Base-by-base conservation (phyloP, 805 yeast species). In the Maudiozyma turicensis region DNA sequence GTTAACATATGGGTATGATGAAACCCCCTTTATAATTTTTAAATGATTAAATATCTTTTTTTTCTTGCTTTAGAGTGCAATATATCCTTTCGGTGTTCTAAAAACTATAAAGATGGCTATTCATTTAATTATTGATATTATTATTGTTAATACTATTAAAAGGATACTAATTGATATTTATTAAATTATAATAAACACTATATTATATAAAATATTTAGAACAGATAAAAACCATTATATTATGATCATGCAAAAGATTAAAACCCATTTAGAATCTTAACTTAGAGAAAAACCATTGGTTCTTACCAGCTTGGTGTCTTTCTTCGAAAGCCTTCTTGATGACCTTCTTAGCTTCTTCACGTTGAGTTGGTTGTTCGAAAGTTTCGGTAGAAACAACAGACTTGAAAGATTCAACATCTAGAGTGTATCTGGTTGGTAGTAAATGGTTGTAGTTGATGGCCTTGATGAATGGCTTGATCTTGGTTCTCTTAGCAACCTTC, bases 261-360 rank as follows among this genome's bases (percentile, higher is more conserved):
- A 40, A 41, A 15, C 30, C 8, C 43, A 34, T 59, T 81, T 86
- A 87, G 79, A 87, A 87, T 78, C 84, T 82, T 73, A 87, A 84
- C 81, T 93, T 93, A 76, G 95, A 83, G 90, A 93, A 93, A 83
- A 93, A 93, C 99, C 99, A 93, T 80, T 89, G 90, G 90, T 91
- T 91, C 86, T 93, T 89, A 75, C 99, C 99, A 72, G 96, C 88
- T 76, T 86, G 95, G 82, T 91, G 95, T 83, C 89, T 88, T 80
- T 91, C 96, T 81, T 93, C 99, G 72, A 93, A 91, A 73, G 95
- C 96, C 83, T 90, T 86, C 87, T 88, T 93, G 75, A 93, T 88
- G 72, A 84, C 90, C 82, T 93, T 91, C 86, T 90, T 93, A 72
- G 98, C 98, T 74, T 91, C 97, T 77, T 84, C 95, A 75, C 95